Percentiles rank a stretch among this genome's conserved stretches.
Conservation (phyloP, 2,329 filamentous ascomycete genomes). For the Eutypella sp. region DNA sequence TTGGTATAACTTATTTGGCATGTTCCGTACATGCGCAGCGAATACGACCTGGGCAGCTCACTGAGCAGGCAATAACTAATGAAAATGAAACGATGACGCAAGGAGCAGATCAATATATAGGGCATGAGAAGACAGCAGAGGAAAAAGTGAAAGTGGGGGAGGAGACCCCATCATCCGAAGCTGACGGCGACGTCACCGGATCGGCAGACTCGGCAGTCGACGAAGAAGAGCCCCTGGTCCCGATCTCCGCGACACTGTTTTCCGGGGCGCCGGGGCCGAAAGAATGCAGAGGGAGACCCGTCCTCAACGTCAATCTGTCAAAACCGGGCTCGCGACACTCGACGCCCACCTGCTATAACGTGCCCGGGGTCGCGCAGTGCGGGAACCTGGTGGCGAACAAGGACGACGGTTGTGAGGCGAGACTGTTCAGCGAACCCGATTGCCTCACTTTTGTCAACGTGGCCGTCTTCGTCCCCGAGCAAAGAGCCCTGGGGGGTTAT, state of each 20-base stretch:
- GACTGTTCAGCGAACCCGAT: conserved; percentile 29
- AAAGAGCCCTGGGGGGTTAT: conserved; percentile 27
- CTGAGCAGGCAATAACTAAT: no score
- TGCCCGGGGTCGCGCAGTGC: conserved; percentile 28
- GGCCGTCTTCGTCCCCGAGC: conserved; percentile 32
- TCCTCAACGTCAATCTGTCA: conserved; percentile 23
- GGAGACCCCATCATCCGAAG: background rate
- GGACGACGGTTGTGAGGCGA: conserved; percentile 32
- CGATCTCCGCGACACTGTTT: conserved; percentile 43
- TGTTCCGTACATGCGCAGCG: no score
- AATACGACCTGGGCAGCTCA: no score
- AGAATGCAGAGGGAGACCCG: conserved; percentile 27
- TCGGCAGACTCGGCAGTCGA: conserved; percentile 31
- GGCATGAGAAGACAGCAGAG: background rate
- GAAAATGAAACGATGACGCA: no score
- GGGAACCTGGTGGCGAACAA: conserved; percentile 31
- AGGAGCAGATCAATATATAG: no score
- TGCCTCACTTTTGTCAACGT: conserved; percentile 30
- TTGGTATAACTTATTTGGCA: no score
- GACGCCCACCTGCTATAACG: conserved; percentile 29
- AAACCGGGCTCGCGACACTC: conserved; percentile 20
- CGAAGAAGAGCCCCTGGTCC: conserved; percentile 30
- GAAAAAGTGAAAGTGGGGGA: background rate
- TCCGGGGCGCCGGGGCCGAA: conserved; percentile 30
- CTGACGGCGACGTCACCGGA: conserved; percentile 34